Conservation (phyloP, 331 rosid genomes). For the Stylosanthes scabra region DNA sequence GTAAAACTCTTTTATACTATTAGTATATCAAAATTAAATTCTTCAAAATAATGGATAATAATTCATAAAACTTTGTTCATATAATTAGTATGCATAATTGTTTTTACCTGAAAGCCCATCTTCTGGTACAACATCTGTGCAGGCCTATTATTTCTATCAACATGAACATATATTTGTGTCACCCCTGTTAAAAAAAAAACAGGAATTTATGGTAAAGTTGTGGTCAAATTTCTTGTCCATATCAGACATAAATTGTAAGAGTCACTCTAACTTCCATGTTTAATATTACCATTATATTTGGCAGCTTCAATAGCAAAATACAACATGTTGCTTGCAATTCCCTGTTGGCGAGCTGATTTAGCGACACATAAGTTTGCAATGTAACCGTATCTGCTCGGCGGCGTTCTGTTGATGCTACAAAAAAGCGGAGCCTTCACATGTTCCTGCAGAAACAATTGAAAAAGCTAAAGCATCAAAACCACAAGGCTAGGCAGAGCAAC, state of each 20-base stretch:
- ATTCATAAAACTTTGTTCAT: no score
- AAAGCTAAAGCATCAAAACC: conserved; percentile 26
- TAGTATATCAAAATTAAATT: no score
- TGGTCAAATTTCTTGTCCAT: background rate
- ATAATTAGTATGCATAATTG: no score
- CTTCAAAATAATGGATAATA: no score
- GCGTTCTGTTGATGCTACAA: conserved; percentile 58
- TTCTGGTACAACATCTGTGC: conserved; percentile 73
- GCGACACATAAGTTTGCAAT: conserved; percentile 78
- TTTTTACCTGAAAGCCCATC: conserved; percentile 80
- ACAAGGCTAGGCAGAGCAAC: conserved; percentile 25
- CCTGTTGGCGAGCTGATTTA: conserved; percentile 80
- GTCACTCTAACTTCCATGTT: conserved; percentile 25
- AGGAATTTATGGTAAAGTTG: conserved; percentile 16
- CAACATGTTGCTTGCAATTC: conserved; percentile 87
- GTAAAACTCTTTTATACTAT: no score
- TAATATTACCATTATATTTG: conserved; percentile 61
- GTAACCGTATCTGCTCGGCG: conserved; percentile 70
- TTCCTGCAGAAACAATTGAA: conserved; percentile 58
- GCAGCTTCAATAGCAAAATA: conserved; percentile 75
- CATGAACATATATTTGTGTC: conserved; percentile 79
- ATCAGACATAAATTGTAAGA: conserved; percentile 9
- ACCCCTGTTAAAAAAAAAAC: conserved; percentile 53
- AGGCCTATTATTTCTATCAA: conserved; percentile 63
- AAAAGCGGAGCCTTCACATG: conserved; percentile 64